Conservation (phyloP, 768 basidiomycete species). For the Piloderma croceum region DNA sequence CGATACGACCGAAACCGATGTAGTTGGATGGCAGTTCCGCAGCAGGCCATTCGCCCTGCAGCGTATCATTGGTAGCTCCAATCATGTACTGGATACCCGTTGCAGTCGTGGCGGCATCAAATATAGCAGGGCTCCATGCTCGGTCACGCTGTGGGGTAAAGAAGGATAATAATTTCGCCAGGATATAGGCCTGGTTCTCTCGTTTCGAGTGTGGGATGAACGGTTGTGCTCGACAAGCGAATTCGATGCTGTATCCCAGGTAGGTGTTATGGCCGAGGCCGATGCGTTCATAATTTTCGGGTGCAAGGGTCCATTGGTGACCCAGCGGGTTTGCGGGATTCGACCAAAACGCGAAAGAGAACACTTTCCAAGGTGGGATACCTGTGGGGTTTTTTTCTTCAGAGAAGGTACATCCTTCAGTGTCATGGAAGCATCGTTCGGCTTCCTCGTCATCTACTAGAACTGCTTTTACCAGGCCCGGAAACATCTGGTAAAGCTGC, state of each 20-base stretch:
- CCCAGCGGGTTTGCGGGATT: constrained; percentile 12
- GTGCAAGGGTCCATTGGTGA: constrained; percentile 30
- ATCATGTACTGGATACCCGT: constrained; percentile 20
- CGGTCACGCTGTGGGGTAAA: constrained; percentile 21
- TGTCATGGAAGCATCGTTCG: background rate
- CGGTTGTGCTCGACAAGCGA: constrained; percentile 18
- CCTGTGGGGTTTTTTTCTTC: constrained; percentile 25
- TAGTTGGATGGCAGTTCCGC: constrained; percentile 19
- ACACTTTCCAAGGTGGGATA: constrained; percentile 34
- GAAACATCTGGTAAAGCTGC: constrained; percentile 27
- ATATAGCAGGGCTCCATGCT: constrained; percentile 24
- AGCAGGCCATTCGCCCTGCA: constrained; percentile 18
- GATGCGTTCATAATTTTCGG: constrained; percentile 15
- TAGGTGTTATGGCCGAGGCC: constrained; percentile 10
- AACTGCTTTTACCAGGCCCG: constrained; percentile 26
- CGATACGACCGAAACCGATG: constrained; percentile 18
- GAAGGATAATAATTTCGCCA: constrained; percentile 26
- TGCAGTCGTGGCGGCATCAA: constrained; percentile 14
- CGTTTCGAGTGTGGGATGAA: constrained; percentile 24
- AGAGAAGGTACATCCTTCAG: constrained; percentile 22
- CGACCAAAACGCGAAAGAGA: constrained; percentile 27
- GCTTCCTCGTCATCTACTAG: constrained; percentile 2
- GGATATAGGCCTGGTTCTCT: constrained; percentile 21
- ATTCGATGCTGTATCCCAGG: constrained; percentile 29
- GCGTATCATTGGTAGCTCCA: constrained; percentile 19